Evolutionary conservation across 257 asterid species (phyloP).

Genomic region (Solanum chilense): DNA sequence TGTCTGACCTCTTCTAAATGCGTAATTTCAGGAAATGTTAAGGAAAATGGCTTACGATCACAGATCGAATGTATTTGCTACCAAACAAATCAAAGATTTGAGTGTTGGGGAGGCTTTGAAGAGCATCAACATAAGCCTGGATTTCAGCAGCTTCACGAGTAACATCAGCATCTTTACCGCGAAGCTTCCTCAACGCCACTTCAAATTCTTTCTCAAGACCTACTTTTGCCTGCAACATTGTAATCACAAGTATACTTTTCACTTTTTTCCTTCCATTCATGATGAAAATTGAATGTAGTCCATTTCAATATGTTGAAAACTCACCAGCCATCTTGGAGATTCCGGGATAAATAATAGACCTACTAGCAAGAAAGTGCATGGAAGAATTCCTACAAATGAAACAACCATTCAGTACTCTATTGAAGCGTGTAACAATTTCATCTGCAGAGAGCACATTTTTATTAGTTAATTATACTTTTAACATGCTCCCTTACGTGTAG

Average conservation of each 20-base stretch:
- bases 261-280: background rate
- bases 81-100: constrained; percentile 38
- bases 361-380: constrained; percentile 50
- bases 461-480: background rate
- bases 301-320: background rate
- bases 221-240: constrained; percentile 59
- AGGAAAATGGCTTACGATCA: constrained; percentile 36
- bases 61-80: constrained; percentile 46
- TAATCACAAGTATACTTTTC: background rate
- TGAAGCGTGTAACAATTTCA: background rate
- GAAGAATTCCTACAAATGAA: constrained; percentile 49
- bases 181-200: constrained; percentile 45
- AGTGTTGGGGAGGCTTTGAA: constrained; percentile 48
- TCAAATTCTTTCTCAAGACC: constrained; percentile 60
- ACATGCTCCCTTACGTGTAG: background rate
- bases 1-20: background rate
- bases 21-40: background rate
- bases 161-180: constrained; percentile 54
- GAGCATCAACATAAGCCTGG: constrained; percentile 37
- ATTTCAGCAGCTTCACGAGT: constrained; percentile 68
- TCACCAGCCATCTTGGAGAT: constrained; percentile 97
- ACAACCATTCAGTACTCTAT: background rate
- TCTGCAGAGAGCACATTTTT: background rate
- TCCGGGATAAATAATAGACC: constrained; percentile 80
- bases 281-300: background rate